These are phyloP conservation scores for Xylaria telfairii DNA, from an alignment of 495 filamentous ascomycete species.

Conservation along the genomic window DNA sequence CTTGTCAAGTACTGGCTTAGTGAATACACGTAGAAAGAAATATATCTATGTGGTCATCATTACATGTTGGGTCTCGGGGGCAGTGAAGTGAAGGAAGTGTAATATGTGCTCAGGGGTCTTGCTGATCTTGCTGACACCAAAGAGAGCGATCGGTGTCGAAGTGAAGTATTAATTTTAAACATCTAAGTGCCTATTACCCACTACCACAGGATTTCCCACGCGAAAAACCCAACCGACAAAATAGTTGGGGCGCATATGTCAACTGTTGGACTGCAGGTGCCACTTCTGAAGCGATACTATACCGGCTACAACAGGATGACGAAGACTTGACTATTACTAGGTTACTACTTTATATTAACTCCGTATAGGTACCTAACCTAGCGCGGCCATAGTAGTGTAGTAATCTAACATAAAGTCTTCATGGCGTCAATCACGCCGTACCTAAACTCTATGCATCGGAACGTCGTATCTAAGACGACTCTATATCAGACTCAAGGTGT, in stretches of 20 bases:
- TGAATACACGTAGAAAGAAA: neutral
- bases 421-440: neutral
- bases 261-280: neutral
- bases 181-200: neutral
- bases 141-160: no score
- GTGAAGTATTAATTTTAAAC: neutral
- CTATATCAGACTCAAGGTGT: neutral
- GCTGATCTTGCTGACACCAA: no score
- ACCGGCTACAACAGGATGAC: neutral
- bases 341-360: neutral
- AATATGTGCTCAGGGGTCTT: neutral
- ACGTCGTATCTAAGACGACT: neutral
- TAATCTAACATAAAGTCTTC: neutral
- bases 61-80: neutral
- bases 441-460: neutral
- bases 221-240: neutral
- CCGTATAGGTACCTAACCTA: neutral
- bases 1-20: neutral
- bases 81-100: neutral
- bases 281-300: neutral
- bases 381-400: neutral
- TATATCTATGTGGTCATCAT: neutral
- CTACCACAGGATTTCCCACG: neutral
- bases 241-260: neutral
- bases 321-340: neutral